Base-by-base conservation (phyloP, 1,284 basidiomycete species). In the Moesziomyces antarcticus region DNA sequence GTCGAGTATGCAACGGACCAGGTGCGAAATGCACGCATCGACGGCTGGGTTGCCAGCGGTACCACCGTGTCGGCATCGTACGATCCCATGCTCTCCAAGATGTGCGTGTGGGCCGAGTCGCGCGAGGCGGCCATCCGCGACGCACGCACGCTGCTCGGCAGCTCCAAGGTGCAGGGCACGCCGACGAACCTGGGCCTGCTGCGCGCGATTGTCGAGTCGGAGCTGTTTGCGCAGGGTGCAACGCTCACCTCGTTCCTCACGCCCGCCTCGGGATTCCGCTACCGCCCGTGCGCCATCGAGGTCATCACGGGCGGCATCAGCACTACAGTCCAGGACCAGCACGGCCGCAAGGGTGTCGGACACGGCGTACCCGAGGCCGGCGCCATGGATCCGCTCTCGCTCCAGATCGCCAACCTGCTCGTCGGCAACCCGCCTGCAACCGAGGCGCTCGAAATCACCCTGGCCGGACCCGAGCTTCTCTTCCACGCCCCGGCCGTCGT, bases 301-400 rank as follows among this genome's bases (percentile, higher is more conserved):
- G 87, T 91, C 2, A 51, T 90, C 11, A 86, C 86, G 5, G 85
- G 88, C 0, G 90, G 90, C 0, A 84, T 91, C 21, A 88, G 89
- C 42, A 87, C 88, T 1, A 88, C 89, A 0, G 85, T 91, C 0
- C 91, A 92, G 78, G 90, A 91, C 75, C 52, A 56, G 14, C 86
- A 89, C 21, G 89, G 89, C 1, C 86, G 91, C 16, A 83, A 80
- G 9, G 66, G 73, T 0, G 85, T 88, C 1, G 88, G 89, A 0
- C 84, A 88, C 44, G 91, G 91, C 14, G 87, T 91, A 10, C 91
- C 91, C 0, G 87, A 85, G n/a, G 88, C 88, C 60, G 91, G 91
- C 0, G 88, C 90, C 0, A 89, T 90, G 87, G 91, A 92, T 78
- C 75, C 85, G 11, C 82, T 89, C 8, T 88, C 90, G 0, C 89